phyloP scores from a whole-genome alignment of 441 rosid species.

The Pelargonium australe region DNA sequence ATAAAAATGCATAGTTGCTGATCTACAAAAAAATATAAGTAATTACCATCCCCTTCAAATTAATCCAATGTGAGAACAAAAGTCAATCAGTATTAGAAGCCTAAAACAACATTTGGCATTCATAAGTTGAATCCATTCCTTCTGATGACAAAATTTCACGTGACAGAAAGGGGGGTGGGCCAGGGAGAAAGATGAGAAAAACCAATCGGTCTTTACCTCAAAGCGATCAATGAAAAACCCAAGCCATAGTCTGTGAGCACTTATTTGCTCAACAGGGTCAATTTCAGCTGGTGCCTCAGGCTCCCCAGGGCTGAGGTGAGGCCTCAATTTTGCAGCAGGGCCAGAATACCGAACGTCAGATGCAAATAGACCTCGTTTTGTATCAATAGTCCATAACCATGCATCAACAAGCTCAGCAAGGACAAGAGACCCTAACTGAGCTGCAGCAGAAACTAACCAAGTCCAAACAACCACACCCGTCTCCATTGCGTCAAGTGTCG shows the following conservation, averaged over 20 bases:
- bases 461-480: constrained; percentile 97
- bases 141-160: background rate
- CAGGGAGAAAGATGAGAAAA: background rate
- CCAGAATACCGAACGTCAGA: constrained; percentile 75
- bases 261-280: constrained; percentile 84
- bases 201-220: too few species aligned
- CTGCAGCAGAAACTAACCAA: constrained; percentile 98
- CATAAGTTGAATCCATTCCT: background rate
- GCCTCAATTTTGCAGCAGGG: constrained; percentile 91
- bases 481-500: constrained; percentile 93
- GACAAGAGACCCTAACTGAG: constrained; percentile 82
- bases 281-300: constrained; percentile 64
- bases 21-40: background rate
- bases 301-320: constrained; percentile 93
- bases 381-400: constrained; percentile 99
- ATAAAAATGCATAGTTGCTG: background rate
- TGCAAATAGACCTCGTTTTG: constrained; percentile 91
- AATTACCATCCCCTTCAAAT: background rate
- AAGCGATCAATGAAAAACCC: constrained; percentile 95
- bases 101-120: background rate
- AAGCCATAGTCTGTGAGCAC: constrained; percentile 94
- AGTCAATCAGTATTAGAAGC: background rate
- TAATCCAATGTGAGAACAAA: background rate
- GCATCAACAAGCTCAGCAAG: constrained; percentile 99
- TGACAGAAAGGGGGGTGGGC: background rate